Evolutionary conservation across 305 asterid species (phyloP).

Genomic region (Solanum hybrid): DNA sequence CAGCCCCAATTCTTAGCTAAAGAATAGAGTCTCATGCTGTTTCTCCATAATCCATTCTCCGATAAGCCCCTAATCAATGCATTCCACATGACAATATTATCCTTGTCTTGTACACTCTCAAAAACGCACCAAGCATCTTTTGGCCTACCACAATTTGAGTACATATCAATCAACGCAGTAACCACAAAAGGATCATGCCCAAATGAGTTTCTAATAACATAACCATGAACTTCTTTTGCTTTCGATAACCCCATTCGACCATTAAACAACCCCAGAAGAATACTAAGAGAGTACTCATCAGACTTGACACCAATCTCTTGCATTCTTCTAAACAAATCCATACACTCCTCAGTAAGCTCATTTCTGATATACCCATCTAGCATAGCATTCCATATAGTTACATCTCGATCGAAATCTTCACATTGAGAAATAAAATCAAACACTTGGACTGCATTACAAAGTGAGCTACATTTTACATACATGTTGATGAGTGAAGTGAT

Average conservation of each 20-base stretch:
- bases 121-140: constrained; percentile 61
- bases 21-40: constrained; percentile 40
- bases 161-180: constrained; percentile 62
- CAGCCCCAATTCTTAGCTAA: constrained; percentile 37
- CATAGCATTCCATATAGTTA: constrained; percentile 72
- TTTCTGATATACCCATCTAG: constrained; percentile 51
- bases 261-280: constrained; percentile 49
- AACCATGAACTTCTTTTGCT: constrained; percentile 67
- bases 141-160: constrained; percentile 38
- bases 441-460: constrained; percentile 44
- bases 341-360: constrained; percentile 34
- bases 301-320: constrained; percentile 44
- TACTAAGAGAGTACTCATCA: constrained; percentile 69
- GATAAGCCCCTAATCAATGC: constrained; percentile 60
- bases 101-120: constrained; percentile 26
- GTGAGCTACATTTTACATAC: constrained; percentile 46
- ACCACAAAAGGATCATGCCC: constrained; percentile 46
- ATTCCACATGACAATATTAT: constrained; percentile 51
- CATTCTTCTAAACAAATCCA: constrained; percentile 44
- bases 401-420: constrained; percentile 35
- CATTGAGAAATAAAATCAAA: constrained; percentile 46
- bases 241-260: constrained; percentile 6
- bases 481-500: constrained; percentile 57
- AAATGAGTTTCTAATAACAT: constrained; percentile 35
- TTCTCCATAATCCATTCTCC: constrained; percentile 50